These are phyloP conservation scores for Amorphotheca resinae DNA, from an alignment of 495 filamentous ascomycete genomes.

Conservation along the genomic window DNA sequence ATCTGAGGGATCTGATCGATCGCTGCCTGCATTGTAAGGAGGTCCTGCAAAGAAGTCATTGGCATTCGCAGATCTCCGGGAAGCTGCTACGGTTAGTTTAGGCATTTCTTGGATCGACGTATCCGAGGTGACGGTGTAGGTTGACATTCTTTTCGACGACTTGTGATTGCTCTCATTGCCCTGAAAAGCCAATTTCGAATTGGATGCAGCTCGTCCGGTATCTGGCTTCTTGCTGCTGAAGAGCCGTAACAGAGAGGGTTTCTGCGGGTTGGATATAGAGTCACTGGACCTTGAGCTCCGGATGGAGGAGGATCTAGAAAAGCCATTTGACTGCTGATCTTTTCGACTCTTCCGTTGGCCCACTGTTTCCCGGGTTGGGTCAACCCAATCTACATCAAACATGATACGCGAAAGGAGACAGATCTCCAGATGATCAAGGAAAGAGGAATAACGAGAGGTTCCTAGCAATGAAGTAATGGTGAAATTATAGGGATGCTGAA, in stretches of 20 bases:
- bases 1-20: conserved; percentile 11
- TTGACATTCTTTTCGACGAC: conserved; percentile 5
- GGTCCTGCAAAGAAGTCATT: too few species aligned
- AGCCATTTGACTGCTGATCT: conserved; percentile 1
- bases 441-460: too few species aligned
- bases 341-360: conserved; percentile 24
- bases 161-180: not conserved
- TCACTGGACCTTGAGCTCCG: conserved; percentile 11
- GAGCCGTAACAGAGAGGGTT: conserved; percentile 7
- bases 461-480: too few species aligned
- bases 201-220: not conserved
- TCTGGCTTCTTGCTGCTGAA: conserved; percentile 5
- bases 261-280: not conserved
- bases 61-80: too few species aligned
- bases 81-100: too few species aligned
- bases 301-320: conserved; percentile 15
- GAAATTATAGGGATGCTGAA: too few species aligned
- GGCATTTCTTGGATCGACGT: conserved; percentile 2
- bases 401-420: too few species aligned
- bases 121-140: conserved; percentile 9
- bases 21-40: conserved; percentile 3
- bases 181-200: not conserved
- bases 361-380: conserved; percentile 32
- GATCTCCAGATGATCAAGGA: too few species aligned
- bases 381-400: conserved; percentile 42